These are phyloP conservation scores for Coccinonectria pachysandricola DNA, from an alignment of 2,329 filamentous ascomycete species.

Conservation along the genomic window DNA sequence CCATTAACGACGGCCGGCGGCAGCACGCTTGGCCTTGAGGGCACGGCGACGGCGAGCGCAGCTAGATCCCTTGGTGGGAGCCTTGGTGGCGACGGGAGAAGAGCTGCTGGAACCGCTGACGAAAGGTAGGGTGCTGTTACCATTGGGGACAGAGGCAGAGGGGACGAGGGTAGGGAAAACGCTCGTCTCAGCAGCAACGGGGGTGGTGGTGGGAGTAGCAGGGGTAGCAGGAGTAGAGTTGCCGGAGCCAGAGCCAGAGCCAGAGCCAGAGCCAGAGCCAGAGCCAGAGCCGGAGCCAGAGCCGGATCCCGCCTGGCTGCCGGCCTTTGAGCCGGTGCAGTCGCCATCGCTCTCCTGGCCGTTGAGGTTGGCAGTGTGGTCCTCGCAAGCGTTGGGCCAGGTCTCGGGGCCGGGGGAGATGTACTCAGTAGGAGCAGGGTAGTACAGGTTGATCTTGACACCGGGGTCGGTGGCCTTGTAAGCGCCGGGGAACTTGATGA, in stretches of 20 bases:
- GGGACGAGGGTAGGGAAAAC: background rate
- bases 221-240: background rate
- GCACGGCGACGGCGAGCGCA: background rate
- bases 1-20: no score
- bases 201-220: background rate
- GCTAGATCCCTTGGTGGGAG: slow-evolving; percentile 1
- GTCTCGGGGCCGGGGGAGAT: slow-evolving; percentile 21
- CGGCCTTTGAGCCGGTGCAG: slow-evolving; percentile 23
- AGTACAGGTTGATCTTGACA: slow-evolving; percentile 26
- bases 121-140: no score
- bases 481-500: slow-evolving; percentile 24
- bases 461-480: slow-evolving; percentile 24
- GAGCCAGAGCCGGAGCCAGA: slow-evolving; percentile 4
- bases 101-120: slow-evolving; percentile 1
- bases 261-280: background rate
- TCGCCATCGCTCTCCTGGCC: slow-evolving; percentile 25
- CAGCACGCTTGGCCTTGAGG: background rate
- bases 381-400: slow-evolving; percentile 26
- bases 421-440: slow-evolving; percentile 23
- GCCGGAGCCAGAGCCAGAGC: background rate
- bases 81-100: slow-evolving; percentile 4
- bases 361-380: slow-evolving; percentile 27
- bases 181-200: background rate
- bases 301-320: slow-evolving; percentile 16
- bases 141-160: background rate